These are phyloP conservation scores for Barnettozyma hawaiiensis DNA, from an alignment of 1,139 yeast genomes.

Conservation along the genomic window DNA sequence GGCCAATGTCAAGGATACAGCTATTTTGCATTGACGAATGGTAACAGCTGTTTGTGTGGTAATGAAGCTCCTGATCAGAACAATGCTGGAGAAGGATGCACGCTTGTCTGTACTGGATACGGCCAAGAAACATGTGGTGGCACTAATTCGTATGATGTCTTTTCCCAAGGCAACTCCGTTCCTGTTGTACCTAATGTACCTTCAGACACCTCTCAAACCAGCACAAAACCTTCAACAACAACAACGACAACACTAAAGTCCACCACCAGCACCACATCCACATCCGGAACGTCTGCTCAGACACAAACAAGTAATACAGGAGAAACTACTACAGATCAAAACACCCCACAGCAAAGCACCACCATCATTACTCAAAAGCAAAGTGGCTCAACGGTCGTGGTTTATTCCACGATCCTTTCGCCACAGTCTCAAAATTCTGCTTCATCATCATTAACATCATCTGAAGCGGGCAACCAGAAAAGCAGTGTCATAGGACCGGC, in stretches of 20 bases:
- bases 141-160: constrained; percentile 36
- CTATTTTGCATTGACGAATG: constrained; percentile 56
- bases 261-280: too few species aligned
- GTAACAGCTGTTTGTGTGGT: constrained; percentile 65
- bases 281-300: neutral
- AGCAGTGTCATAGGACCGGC: constrained; percentile 25
- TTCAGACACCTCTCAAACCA: constrained; percentile 20
- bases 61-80: constrained; percentile 40
- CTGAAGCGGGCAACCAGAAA: neutral
- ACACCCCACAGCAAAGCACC: too few species aligned
- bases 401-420: constrained; percentile 17
- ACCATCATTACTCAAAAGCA: constrained; percentile 17
- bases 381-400: constrained; percentile 26
- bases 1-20: constrained; percentile 41
- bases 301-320: too few species aligned
- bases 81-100: constrained; percentile 35
- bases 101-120: constrained; percentile 46
- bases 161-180: constrained; percentile 25
- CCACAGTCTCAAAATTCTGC: neutral
- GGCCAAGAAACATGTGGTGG: constrained; percentile 56
- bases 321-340: too few species aligned
- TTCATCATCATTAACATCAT: constrained; percentile 1
- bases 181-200: constrained; percentile 15
- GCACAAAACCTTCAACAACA: constrained; percentile 14
- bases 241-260: constrained; percentile 1